Conservation (phyloP, 148 eudicot genomes). For the Rhododendron ovatum region DNA sequence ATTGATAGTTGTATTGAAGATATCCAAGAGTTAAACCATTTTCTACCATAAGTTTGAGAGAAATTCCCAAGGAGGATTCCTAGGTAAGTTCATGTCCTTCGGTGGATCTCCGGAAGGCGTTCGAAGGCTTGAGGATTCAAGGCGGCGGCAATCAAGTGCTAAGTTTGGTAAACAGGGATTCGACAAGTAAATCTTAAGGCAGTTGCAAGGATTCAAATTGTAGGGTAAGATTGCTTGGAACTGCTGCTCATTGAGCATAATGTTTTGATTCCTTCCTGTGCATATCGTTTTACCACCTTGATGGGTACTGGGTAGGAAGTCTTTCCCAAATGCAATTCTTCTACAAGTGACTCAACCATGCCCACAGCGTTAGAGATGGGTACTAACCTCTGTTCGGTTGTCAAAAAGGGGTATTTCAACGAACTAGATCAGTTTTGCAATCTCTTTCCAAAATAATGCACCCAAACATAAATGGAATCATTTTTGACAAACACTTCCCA, state of each 20-base stretch:
- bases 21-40: neutral
- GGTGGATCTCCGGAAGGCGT: neutral
- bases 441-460: neutral
- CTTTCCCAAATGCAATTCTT: neutral
- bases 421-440: neutral
- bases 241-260: neutral
- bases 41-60: neutral
- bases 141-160: neutral
- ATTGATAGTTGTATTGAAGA: neutral
- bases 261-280: neutral
- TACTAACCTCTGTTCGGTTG: neutral
- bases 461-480: neutral
- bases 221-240: neutral
- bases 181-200: neutral
- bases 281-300: neutral
- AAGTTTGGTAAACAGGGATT: neutral
- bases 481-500: neutral
- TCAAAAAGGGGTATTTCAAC: neutral
- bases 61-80: neutral
- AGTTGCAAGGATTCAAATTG: neutral
- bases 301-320: neutral
- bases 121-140: neutral
- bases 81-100: neutral
- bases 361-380: no score
- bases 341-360: no score